Percentiles rank a stretch among this genome's conserved stretches.
phyloP scores from a whole-genome alignment of 805 yeast species.

The Metschnikowia henanensis region DNA sequence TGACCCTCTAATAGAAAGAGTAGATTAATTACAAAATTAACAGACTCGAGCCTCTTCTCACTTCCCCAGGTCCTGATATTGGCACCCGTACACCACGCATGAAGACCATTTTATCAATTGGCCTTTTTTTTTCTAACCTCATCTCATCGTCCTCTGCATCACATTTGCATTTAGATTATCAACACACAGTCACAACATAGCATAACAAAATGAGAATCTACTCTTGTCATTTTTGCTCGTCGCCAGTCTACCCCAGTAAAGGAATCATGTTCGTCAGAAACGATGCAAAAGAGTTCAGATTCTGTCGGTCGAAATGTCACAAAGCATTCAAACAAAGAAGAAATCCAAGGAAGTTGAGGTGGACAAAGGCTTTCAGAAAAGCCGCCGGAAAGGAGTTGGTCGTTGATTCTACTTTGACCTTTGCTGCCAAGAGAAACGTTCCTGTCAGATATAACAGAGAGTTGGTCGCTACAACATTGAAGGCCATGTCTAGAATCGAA shows the following conservation, averaged over 20 bases:
- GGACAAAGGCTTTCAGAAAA: constrained; percentile 99
- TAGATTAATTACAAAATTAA: no score
- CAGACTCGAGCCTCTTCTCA: neutral
- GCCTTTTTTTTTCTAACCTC: constrained; percentile 14
- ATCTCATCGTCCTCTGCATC: constrained; percentile 16
- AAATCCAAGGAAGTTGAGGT: constrained; percentile 95
- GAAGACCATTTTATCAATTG: constrained; percentile 3
- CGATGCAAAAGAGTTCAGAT: constrained; percentile 96
- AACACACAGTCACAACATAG: constrained; percentile 6
- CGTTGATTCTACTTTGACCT: constrained; percentile 93
- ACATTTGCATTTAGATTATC: constrained; percentile 8
- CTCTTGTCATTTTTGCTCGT: constrained; percentile 95
- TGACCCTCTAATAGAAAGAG: no score
- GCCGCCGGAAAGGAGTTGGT: constrained; percentile 99
- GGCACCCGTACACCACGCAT: constrained; percentile 19
- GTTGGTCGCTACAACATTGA: constrained; percentile 88
- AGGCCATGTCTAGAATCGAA: constrained; percentile 94
- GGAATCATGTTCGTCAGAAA: constrained; percentile 98
- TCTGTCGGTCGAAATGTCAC: constrained; percentile 98
- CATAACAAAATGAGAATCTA: constrained; percentile 68
- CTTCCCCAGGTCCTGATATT: neutral
- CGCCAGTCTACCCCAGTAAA: constrained; percentile 84
- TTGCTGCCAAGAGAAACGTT: constrained; percentile 96
- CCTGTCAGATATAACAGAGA: constrained; percentile 98
- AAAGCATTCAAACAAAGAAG: constrained; percentile 96